Percentiles rank a stretch among this genome's conserved stretches.
Conservation (phyloP, 2,329 filamentous ascomycete species). For the Aureobasidium sp. region DNA sequence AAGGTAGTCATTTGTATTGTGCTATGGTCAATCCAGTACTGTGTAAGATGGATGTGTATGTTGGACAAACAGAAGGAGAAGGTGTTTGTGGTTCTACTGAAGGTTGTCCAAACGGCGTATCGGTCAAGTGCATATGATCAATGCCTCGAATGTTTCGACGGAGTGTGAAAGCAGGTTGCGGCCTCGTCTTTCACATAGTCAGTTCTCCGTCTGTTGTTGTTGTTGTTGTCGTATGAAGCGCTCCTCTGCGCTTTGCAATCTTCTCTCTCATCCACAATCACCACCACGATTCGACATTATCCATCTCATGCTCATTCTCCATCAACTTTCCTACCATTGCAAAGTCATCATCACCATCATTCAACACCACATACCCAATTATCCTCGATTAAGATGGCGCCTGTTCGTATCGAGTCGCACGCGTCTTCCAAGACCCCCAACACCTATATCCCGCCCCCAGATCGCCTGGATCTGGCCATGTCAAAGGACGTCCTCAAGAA, state of each 20-base stretch:
- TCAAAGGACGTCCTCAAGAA: background rate
- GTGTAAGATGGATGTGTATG: background rate
- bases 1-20: background rate
- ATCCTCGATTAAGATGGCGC: background rate
- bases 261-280: background rate
- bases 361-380: background rate
- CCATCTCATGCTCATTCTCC: background rate
- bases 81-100: no score
- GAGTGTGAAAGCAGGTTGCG: background rate
- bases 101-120: background rate
- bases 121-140: background rate
- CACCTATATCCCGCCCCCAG: background rate
- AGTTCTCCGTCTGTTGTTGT: background rate
- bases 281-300: background rate
- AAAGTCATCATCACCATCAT: background rate
- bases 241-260: no score
- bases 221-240: background rate
- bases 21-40: background rate
- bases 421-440: background rate
- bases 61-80: background rate
- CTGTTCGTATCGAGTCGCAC: background rate
- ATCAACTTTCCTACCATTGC: no score
- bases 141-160: background rate
- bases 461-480: background rate
- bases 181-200: background rate